phyloP scores from a whole-genome alignment of 1,139 yeast species.

The Debaryomycetaceae sp. region DNA sequence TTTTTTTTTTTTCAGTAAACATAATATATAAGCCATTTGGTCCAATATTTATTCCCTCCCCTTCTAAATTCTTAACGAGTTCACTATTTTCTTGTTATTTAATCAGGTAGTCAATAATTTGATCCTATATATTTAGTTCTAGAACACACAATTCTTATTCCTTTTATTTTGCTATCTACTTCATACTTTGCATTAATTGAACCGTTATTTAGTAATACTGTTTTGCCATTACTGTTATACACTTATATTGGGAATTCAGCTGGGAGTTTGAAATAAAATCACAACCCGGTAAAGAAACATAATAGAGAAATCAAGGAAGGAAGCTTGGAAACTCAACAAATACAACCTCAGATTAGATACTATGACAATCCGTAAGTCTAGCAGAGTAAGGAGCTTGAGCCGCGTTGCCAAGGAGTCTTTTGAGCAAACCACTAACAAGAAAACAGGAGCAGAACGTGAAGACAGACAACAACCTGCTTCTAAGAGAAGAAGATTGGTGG shows the following conservation, averaged over 20 bases:
- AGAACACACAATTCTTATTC: neutral
- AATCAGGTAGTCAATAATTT: neutral
- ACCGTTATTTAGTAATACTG: neutral
- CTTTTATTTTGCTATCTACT: neutral
- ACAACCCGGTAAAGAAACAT: too few relatives aligned
- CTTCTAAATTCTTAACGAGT: neutral
- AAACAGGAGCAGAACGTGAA: conserved; percentile 3
- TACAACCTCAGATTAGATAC: neutral
- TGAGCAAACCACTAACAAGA: conserved; percentile 10
- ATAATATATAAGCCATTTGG: neutral
- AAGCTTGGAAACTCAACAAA: neutral
- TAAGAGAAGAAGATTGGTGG: conserved; percentile 3
- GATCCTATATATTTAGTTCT: conserved; percentile 1
- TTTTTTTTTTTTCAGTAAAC: too few relatives aligned
- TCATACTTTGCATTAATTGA: neutral
- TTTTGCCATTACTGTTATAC: neutral
- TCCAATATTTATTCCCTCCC: neutral
- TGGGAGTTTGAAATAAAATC: too few relatives aligned
- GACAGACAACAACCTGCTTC: conserved; percentile 1
- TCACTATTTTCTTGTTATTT: neutral
- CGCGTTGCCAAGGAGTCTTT: conserved; percentile 16
- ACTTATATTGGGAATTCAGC: too few relatives aligned
- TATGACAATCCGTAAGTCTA: conserved; percentile 34
- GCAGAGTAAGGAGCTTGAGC: conserved; percentile 24
- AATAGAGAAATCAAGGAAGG: too few relatives aligned